A percentile compares a stretch with the other conserved stretches of the same genome.
Conservation (phyloP, 495 filamentous ascomycete species). For the Lasiosphaeria ovina region DNA sequence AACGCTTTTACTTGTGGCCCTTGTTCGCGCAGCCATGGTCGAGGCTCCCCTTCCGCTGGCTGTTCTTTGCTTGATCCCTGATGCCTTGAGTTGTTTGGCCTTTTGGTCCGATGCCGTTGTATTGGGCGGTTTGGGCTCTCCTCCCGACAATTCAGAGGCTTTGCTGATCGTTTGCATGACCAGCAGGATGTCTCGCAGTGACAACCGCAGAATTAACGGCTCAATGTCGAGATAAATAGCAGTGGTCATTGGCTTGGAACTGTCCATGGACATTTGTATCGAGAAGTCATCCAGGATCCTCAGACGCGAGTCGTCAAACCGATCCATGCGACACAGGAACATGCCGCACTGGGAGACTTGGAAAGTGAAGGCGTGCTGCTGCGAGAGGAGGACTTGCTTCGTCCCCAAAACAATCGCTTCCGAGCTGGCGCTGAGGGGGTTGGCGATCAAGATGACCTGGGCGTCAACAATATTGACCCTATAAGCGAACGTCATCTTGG, state of each 20-base stretch:
- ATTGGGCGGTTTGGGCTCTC: conserved; percentile 44
- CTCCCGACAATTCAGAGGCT: conserved; percentile 79
- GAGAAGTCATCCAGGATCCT: conserved; percentile 96
- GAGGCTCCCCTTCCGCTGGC: conserved; percentile 62
- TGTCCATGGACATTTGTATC: conserved; percentile 84
- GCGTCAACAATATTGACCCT: conserved; percentile 92
- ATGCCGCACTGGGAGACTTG: conserved; percentile 92
- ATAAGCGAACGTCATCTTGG: conserved; percentile 76
- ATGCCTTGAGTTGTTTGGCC: conserved; percentile 62
- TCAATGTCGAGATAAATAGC: conserved; percentile 86
- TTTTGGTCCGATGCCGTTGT: conserved; percentile 48
- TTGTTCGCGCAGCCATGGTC: conserved; percentile 47
- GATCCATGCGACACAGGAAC: conserved; percentile 98
- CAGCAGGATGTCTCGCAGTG: conserved; percentile 89
- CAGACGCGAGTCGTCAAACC: conserved; percentile 80
- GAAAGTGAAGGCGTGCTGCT: conserved; percentile 89
- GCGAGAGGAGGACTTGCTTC: conserved; percentile 87
- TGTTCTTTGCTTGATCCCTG: conserved; percentile 59
- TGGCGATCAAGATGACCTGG: conserved; percentile 92
- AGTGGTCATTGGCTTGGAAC: conserved; percentile 63
- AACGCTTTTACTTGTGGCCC: conserved; percentile 24
- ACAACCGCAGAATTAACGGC: conserved; percentile 87
- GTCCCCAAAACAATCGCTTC: conserved; percentile 95
- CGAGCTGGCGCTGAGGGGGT: conserved; percentile 81
- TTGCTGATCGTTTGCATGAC: conserved; percentile 91